These are phyloP conservation scores for Aureobasidium sp. DNA, from an alignment of 2,329 filamentous ascomycete species.

Conservation along the genomic window DNA sequence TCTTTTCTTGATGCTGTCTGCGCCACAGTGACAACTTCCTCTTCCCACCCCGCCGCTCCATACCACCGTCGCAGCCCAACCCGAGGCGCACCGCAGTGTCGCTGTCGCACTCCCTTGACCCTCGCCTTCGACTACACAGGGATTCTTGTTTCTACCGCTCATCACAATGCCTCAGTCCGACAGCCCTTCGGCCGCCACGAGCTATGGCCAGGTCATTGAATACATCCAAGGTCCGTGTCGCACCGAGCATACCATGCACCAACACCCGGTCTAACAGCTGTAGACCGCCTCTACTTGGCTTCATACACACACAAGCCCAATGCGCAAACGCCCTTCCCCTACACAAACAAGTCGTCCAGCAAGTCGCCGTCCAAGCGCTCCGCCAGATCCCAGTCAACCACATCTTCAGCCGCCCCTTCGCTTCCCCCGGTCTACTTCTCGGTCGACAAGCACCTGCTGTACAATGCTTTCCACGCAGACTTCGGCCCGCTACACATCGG, in stretches of 20 bases:
- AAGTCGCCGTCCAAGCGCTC: conserved; percentile 68
- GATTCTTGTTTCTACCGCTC: background rate
- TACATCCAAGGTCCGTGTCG: conserved; percentile 75
- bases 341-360: conserved; percentile 44
- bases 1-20: conserved; percentile 12
- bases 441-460: conserved; percentile 77
- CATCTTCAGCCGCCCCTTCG: conserved; percentile 34
- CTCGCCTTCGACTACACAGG: background rate
- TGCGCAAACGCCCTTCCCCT: conserved; percentile 77
- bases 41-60: background rate
- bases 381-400: conserved; percentile 52
- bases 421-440: conserved; percentile 85
- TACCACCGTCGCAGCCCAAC: background rate
- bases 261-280: conserved; percentile 1
- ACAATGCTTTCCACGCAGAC: conserved; percentile 98
- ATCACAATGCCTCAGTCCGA: conserved; percentile 18
- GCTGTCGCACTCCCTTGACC: background rate
- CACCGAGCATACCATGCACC: background rate
- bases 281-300: conserved; percentile 90
- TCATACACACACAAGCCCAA: conserved; percentile 79
- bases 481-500: conserved; percentile 97
- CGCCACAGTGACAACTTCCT: background rate
- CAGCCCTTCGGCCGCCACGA: conserved; percentile 31
- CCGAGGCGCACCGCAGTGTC: background rate
- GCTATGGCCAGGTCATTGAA: conserved; percentile 84